Evolutionary conservation across 225 moss, liverwort and hornwort species (phyloP), one percentile per base, ranked within the genome.

Genomic region (Bryoerythrophyllum caledonicum): DNA sequence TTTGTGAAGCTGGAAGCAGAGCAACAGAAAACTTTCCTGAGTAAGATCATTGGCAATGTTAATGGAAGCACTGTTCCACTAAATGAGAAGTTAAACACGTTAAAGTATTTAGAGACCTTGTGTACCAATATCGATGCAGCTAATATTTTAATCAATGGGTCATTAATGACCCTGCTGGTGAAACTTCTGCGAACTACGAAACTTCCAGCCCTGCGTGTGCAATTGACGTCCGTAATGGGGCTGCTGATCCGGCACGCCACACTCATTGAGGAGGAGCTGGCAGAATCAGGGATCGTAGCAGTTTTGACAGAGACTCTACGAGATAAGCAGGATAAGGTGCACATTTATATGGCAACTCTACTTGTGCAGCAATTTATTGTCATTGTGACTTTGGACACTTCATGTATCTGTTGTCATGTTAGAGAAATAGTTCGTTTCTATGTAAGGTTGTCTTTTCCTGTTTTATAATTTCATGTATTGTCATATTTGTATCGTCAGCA

Each of bases 161-260:
- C 90, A 6, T 76, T 93, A 72, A 93, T 93, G 93, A 85, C 89
- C 56, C 76, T 93, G 24, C 68, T 93, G 54, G 90, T 93, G 67
- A 93, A 89, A 73, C 84, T 90, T 72, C 37, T 93, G 72, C 85
- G 91, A 38, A 90, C 90, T 14, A 82, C 82, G 71, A 93, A 93
- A 77, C 70, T 84, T 38, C 89, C 90, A 78, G 82, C 73, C 34
- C 71, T 93, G n/a, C 85, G 90, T 60, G 76, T 93, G 75, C 90
- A 93, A 70, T 67, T 93, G 51, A 83, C 83, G 60, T 84, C 87
- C 65, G 85, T 90, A 8, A 93, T 89, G 90, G 93, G 93, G 20
- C 75, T 93, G 58, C 84, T 93, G n/a, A 79, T 93, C 73, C 93
- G 93, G 40, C 93, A 93, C 77, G 93, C 93, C 40, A 93, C 93